Percentiles rank a stretch among this genome's conserved stretches.
phyloP scores from a whole-genome alignment of 352 stramenopile species.

The Phytopythium helicoides region DNA sequence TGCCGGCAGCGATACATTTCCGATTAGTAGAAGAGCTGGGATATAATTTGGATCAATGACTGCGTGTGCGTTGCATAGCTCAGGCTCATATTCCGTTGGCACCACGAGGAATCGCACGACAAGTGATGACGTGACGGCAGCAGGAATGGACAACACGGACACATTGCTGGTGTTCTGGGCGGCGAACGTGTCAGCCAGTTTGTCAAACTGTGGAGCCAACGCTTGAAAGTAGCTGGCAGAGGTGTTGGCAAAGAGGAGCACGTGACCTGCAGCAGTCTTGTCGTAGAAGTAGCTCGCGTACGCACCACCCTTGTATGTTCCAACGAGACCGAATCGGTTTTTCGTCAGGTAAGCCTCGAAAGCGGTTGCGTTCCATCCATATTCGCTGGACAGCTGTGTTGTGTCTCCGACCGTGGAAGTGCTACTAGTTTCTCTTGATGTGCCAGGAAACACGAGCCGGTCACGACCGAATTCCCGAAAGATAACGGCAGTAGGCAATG shows the following conservation, averaged over 20 bases:
- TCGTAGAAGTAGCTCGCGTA: slow-evolving; percentile 32
- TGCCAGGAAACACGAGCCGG: slow-evolving; percentile 11
- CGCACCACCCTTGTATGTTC: slow-evolving; percentile 17
- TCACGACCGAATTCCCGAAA: slow-evolving; percentile 28
- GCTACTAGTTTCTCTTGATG: neutral
- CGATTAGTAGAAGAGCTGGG: slow-evolving; percentile 22
- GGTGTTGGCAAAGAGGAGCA: slow-evolving; percentile 35
- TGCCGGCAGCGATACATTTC: slow-evolving; percentile 14
- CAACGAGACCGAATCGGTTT: slow-evolving; percentile 32
- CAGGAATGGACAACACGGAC: neutral
- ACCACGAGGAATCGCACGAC: slow-evolving; percentile 32
- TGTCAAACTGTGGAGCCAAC: slow-evolving; percentile 8
- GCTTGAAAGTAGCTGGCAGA: slow-evolving; percentile 11
- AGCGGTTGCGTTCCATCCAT: slow-evolving; percentile 20
- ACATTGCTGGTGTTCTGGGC: neutral
- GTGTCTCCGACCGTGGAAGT: neutral
- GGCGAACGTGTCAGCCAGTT: slow-evolving; percentile 16
- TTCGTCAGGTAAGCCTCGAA: slow-evolving; percentile 23
- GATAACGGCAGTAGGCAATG: slow-evolving; percentile 21
- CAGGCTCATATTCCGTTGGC: slow-evolving; percentile 10
- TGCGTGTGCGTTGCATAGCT: slow-evolving; percentile 24
- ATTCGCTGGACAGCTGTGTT: neutral
- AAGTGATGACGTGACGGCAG: neutral
- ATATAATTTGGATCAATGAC: slow-evolving; percentile 18
- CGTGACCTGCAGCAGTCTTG: slow-evolving; percentile 15